Base-by-base conservation (phyloP, 768 basidiomycete species). In the Mycena olivaceomarginata region DNA sequence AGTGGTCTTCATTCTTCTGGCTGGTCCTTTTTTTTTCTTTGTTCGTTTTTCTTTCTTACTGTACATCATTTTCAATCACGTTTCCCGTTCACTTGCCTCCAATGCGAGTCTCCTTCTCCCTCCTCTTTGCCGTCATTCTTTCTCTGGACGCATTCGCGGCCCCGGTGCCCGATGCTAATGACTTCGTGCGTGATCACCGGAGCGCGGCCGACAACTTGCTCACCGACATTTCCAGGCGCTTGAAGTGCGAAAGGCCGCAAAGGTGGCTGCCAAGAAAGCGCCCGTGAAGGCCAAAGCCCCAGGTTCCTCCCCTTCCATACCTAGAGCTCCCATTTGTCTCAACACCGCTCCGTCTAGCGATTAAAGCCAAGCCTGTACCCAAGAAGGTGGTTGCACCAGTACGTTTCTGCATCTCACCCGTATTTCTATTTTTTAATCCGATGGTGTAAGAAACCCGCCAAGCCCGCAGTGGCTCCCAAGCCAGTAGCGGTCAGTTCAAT, bases 231-330 rank as follows among this genome's bases (percentile, higher is more conserved):
- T 43, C n/a, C 41, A 64, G 63, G 63, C 63, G 41, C 63, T 64
- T 45, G 63, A 64, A 64, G 63, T 45, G 63, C 63, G 63, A 22
- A 64, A 64, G 40, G 63, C 63, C 57, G n/a, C n/a, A n/a, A 64
- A 43, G 41, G 63, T 43, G 40, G 63, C 63, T 41, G 41, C 40
- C 40, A 64, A 64, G 63, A 64, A 64, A 43, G 40, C n/a, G 18
- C 41, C 63, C n/a, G 63, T 64, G 40, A 64, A 64, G 40, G 63
- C 63, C 40, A 64, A 64, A 64, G 63, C 18, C 63, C 63, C 63
- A 64, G 63, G 63, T 64, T 43, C 63, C 15, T 64, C 63, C 63
- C 22, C 63, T 43, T 64, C 41, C 31, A 12, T 13, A n/a, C 11
- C 63, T n/a, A 22, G 40, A 22, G n/a, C 63, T 16, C 12, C 18